These are phyloP conservation scores for Cyberlindnera veronae DNA, from an alignment of 805 yeast genomes.

Conservation along the genomic window DNA sequence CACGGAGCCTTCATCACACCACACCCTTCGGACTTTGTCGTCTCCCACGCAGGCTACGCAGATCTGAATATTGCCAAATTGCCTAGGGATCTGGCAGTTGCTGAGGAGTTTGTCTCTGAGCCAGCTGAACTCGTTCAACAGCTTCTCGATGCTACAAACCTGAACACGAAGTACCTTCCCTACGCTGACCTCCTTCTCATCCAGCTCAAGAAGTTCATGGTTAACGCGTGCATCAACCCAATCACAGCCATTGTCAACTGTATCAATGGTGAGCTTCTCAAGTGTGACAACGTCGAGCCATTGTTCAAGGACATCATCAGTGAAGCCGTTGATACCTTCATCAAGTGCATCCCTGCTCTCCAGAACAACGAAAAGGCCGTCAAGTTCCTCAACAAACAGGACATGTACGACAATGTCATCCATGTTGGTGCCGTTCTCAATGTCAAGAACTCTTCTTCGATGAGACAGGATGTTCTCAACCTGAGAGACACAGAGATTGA, in stretches of 20 bases:
- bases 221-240: conserved; percentile 83
- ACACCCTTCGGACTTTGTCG: conserved; percentile 23
- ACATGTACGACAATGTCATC: conserved; percentile 36
- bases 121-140: conserved; percentile 25
- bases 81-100: conserved; percentile 37
- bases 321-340: conserved; percentile 33
- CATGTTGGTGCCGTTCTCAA: conserved; percentile 43
- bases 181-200: conserved; percentile 48
- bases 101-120: conserved; percentile 5
- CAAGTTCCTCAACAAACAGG: conserved; percentile 26
- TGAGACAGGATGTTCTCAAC: conserved; percentile 52
- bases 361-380: conserved; percentile 22
- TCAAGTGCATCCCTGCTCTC: conserved; percentile 30
- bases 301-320: conserved; percentile 32
- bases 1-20: conserved; percentile 70
- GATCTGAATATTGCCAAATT: conserved; percentile 54
- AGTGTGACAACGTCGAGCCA: conserved; percentile 38
- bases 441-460: conserved; percentile 49
- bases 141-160: conserved; percentile 27
- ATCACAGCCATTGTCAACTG: conserved; percentile 76
- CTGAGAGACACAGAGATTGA: conserved; percentile 70
- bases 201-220: conserved; percentile 72
- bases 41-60: conserved; percentile 71
- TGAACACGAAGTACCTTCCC: conserved; percentile 33
- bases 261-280: conserved; percentile 70